phyloP scores from a whole-genome alignment of 306 rosid genomes.

The Purshia tridentata region DNA sequence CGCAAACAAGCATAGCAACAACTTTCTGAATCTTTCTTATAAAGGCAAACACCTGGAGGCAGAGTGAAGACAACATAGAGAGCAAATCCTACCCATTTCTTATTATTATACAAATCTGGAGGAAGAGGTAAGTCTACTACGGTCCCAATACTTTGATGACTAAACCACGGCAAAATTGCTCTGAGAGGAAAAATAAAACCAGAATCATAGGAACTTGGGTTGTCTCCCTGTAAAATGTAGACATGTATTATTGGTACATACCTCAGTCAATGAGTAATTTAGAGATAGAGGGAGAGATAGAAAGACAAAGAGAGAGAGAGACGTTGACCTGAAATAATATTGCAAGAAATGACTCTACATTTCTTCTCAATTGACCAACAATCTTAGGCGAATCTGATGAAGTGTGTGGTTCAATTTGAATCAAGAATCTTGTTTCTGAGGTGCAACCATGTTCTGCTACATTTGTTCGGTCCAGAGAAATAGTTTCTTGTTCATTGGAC shows the following conservation, averaged over 20 bases:
- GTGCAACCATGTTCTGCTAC: no score
- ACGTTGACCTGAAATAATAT: background rate
- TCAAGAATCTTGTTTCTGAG: no score
- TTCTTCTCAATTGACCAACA: slow-evolving; percentile 1
- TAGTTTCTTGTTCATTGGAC: background rate
- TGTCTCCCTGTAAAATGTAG: background rate
- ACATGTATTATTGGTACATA: background rate
- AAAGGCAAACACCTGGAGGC: background rate
- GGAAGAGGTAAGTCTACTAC: background rate
- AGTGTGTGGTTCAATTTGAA: no score
- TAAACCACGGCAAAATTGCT: background rate
- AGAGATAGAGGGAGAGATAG: background rate
- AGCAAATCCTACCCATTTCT: slow-evolving; percentile 13
- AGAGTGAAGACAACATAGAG: background rate
- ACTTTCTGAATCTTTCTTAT: background rate
- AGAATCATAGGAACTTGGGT: background rate
- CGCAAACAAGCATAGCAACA: background rate
- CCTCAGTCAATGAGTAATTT: background rate
- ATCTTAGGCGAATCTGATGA: no score
- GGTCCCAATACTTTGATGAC: no score
- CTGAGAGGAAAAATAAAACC: background rate
- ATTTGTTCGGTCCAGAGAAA: no score
- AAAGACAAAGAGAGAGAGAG: background rate
- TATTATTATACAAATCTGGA: background rate
- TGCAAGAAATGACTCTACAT: background rate